A percentile compares a stretch with the other conserved stretches of the same genome.
Evolutionary conservation across 257 asterid species (phyloP).

Genomic region (Solanum pinnatisectum): DNA sequence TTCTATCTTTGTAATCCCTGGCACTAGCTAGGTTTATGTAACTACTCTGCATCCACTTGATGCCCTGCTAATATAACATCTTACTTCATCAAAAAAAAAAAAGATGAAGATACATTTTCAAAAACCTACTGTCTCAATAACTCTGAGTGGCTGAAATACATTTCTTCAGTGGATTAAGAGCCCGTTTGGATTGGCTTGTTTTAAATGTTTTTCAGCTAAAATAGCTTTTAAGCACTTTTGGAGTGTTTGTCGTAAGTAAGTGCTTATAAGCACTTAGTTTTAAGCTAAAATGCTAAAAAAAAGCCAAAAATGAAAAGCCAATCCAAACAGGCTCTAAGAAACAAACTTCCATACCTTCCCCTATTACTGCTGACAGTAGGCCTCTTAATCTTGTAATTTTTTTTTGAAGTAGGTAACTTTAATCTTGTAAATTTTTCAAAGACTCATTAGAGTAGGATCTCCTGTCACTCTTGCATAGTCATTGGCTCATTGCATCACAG

Average conservation of each 20-base stretch:
- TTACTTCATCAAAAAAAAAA: neutral
- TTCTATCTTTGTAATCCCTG: neutral
- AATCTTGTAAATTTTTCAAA: neutral
- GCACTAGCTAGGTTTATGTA: neutral
- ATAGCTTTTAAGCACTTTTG: too few relatives aligned
- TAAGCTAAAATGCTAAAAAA: too few relatives aligned
- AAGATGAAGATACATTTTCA: neutral
- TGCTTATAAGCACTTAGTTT: too few relatives aligned
- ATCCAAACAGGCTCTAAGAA: too few relatives aligned
- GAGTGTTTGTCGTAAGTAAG: too few relatives aligned
- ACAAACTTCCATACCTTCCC: neutral
- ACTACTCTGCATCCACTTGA: neutral
- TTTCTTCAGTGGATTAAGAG: too few relatives aligned
- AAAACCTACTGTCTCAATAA: neutral
- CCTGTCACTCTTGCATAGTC: neutral
- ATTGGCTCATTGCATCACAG: neutral
- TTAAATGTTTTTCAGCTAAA: too few relatives aligned
- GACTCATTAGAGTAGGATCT: neutral
- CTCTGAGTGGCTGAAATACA: too few relatives aligned
- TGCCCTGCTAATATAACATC: neutral
- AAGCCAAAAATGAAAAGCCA: too few relatives aligned
- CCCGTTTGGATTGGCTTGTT: too few relatives aligned
- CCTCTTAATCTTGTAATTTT: neutral
- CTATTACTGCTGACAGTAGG: neutral
- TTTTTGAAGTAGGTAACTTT: too few relatives aligned